phyloP scores from a whole-genome alignment of 1,139 yeast species.

The Kodamaea derodonti region DNA sequence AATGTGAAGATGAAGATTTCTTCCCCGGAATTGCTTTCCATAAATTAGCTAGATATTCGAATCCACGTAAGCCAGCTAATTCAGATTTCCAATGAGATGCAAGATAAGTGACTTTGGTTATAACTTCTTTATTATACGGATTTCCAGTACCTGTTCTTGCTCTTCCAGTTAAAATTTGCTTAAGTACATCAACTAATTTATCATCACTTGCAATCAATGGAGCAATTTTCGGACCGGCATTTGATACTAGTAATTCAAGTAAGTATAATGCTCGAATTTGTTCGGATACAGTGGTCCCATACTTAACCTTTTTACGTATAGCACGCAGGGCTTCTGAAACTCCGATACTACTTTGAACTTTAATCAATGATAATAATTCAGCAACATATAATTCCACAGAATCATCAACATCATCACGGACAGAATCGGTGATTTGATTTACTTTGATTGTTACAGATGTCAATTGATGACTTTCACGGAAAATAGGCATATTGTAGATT shows the following conservation, averaged over 20 bases:
- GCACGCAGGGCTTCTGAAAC: conserved; percentile 88
- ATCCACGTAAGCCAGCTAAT: conserved; percentile 47
- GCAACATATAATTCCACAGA: conserved; percentile 30
- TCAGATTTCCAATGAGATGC: conserved; percentile 66
- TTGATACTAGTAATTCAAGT: conserved; percentile 71
- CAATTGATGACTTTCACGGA: conserved; percentile 26
- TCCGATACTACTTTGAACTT: conserved; percentile 39
- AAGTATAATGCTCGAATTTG: conserved; percentile 66
- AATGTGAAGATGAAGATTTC: not conserved
- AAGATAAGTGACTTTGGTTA: conserved; percentile 41
- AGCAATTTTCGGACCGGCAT: conserved; percentile 56
- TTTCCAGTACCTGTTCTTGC: conserved; percentile 38
- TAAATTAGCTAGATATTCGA: conserved; percentile 47
- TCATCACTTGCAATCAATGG: conserved; percentile 64
- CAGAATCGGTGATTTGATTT: conserved; percentile 38
- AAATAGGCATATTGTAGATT: conserved; percentile 33
- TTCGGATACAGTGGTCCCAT: conserved; percentile 58
- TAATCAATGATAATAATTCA: conserved; percentile 37
- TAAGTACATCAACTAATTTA: conserved; percentile 64
- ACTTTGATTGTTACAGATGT: conserved; percentile 54
- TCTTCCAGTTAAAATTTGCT: conserved; percentile 38
- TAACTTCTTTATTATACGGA: conserved; percentile 42
- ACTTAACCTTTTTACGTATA: conserved; percentile 79
- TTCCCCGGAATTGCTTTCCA: not conserved
- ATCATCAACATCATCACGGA: conserved; percentile 31